Evolutionary conservation across 139 green algal species (phyloP), one percentile per base, ranked within the genome.

Genomic region (Prasinococcaceae sp.): DNA sequence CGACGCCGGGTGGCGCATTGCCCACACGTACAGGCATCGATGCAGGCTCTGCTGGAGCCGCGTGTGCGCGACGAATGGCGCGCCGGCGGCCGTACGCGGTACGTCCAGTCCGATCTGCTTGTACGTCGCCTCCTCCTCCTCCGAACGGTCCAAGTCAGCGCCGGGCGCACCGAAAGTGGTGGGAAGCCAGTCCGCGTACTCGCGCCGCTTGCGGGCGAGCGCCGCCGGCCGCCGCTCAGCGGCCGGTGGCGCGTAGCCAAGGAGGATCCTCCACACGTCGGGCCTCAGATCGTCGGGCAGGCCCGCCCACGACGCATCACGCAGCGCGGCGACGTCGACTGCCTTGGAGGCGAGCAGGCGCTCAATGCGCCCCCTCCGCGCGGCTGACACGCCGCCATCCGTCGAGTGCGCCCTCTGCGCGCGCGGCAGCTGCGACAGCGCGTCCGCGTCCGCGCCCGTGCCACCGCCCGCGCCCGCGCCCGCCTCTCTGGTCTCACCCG

Each of bases 191-290:
- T 86, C 80, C 14, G 53, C 29, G 53, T 96, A 96, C 67, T 96
- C 87, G 1, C 56, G 60, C 19, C 87, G 75, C 69, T 92, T 90
- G 33, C 84, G 67, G 0, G 47, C 60, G 49, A 94, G 46, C 26
- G 81, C 82, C 23, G 58, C 23, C 3, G 70, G 53, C 53, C 78
- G 70, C 6, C 79, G 66, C 43, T 70, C 61, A 56, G 64, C 66
- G 38, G 85, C 85, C 8, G 84, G 79, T 1, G 88, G 86, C 23
- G 84, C 45, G 63, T 96, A 96, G n/a, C 87, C 84, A n/a, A 93
- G 65, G 60, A 96, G 69, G 47, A 97, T 61, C n/a, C 81, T 73
- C 88, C 88, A 97, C 41, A 76, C 85, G 22, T 66, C 30, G 1
- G 88, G 81, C 29, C 88, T 58, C 56, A 94, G 65, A 20, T 70